phyloP scores from a whole-genome alignment of 176 grass and related monocot genomes.

The Carex myosuroides region DNA sequence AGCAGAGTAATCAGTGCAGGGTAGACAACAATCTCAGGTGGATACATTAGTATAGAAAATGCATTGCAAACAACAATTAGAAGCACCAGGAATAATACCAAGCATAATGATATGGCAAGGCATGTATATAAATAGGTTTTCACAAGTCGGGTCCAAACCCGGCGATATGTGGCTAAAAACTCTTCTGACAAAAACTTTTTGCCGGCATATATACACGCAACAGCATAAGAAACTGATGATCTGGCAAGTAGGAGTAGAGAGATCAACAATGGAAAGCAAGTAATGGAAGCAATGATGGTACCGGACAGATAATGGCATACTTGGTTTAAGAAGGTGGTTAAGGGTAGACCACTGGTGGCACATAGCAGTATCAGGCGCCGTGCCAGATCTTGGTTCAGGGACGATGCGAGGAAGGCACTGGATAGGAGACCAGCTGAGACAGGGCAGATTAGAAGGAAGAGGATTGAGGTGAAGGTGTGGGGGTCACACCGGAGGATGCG shows the following conservation, averaged over 20 bases:
- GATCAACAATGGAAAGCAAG: slow-evolving; percentile 58
- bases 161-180: slow-evolving; percentile 39
- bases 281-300: slow-evolving; percentile 47
- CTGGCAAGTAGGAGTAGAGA: slow-evolving; percentile 70
- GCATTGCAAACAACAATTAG: slow-evolving; percentile 57
- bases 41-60: slow-evolving; percentile 56
- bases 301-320: slow-evolving; percentile 63
- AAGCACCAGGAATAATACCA: slow-evolving; percentile 59
- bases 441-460: slow-evolving; percentile 84
- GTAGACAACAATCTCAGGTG: slow-evolving; percentile 72
- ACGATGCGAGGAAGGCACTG: slow-evolving; percentile 36
- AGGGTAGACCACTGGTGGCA: slow-evolving; percentile 51
- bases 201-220: slow-evolving; percentile 63
- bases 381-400: slow-evolving; percentile 44
- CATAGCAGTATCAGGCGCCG: slow-evolving; percentile 40
- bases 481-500: slow-evolving; percentile 84
- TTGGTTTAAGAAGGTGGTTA: slow-evolving; percentile 58
- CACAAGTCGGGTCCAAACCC: slow-evolving; percentile 59
- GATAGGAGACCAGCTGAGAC: slow-evolving; percentile 72
- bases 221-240: slow-evolving; percentile 51
- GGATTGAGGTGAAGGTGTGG: slow-evolving; percentile 56
- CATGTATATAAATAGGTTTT: slow-evolving; percentile 61
- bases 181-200: slow-evolving; percentile 38
- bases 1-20: slow-evolving; percentile 63
- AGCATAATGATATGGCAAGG: slow-evolving; percentile 34